These are phyloP conservation scores for Solanum lycopersicoides DNA, from an alignment of 257 asterid species.

Conservation along the genomic window DNA sequence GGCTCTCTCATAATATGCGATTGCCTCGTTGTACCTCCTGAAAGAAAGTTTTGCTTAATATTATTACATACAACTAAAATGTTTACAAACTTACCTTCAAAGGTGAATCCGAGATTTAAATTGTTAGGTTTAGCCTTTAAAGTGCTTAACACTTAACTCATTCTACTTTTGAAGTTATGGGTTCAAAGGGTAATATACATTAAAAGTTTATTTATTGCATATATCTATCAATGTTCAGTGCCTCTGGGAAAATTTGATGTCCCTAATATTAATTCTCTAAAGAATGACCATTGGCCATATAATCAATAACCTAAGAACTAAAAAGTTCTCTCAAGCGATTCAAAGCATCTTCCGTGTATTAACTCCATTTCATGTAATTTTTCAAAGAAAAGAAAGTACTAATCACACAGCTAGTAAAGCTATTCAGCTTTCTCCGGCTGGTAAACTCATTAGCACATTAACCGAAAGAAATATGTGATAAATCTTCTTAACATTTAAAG, in stretches of 20 bases:
- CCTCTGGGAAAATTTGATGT: neutral
- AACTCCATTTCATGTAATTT: neutral
- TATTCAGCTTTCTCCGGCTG: neutral
- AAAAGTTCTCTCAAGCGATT: neutral
- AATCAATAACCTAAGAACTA: neutral
- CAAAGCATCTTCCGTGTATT: neutral
- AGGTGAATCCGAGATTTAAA: neutral
- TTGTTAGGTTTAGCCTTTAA: neutral
- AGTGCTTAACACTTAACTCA: neutral
- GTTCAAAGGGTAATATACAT: neutral
- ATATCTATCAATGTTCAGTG: neutral
- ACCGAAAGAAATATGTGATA: neutral
- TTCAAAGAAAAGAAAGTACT: neutral
- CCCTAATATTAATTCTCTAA: neutral
- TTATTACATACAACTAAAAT: neutral
- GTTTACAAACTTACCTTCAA: neutral
- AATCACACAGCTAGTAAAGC: neutral
- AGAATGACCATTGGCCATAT: neutral
- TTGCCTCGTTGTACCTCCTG: constrained; percentile 92
- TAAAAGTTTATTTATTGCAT: neutral
- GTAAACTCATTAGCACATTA: neutral
- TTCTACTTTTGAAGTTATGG: neutral
- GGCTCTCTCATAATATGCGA: constrained; percentile 79
- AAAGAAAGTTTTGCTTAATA: neutral
- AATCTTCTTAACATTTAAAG: neutral